A percentile compares a stretch with the other conserved stretches of the same genome.
phyloP scores from a whole-genome alignment of 108 stramenopile genomes.

The Skeletonema potamos region DNA sequence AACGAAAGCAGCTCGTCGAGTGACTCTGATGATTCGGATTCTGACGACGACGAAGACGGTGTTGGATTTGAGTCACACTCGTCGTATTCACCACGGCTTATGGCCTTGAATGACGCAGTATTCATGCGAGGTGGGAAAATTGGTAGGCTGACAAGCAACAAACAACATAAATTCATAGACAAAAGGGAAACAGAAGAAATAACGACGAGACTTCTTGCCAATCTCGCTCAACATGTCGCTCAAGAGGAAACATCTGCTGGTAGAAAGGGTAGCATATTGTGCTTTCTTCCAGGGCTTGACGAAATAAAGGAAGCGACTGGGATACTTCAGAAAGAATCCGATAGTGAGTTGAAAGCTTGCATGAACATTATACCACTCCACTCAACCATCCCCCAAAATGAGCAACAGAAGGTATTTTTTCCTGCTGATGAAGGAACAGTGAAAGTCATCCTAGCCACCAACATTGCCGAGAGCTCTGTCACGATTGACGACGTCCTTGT shows the following conservation, averaged over 20 bases:
- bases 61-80: slow-evolving; percentile 5
- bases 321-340: slow-evolving; percentile 21
- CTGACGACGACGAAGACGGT: slow-evolving; percentile 42
- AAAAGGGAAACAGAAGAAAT: not conserved
- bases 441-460: slow-evolving; percentile 95
- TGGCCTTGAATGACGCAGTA: slow-evolving; percentile 13
- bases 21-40: slow-evolving; percentile 10
- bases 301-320: slow-evolving; percentile 61
- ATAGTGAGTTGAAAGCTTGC: slow-evolving; percentile 84
- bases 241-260: slow-evolving; percentile 16
- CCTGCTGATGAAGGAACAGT: slow-evolving; percentile 89
- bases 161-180: not conserved
- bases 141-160: slow-evolving; percentile 7
- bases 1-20: not conserved
- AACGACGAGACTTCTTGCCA: slow-evolving; percentile 5
- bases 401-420: slow-evolving; percentile 97
- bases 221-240: slow-evolving; percentile 16
- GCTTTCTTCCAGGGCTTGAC: slow-evolving; percentile 86
- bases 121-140: slow-evolving; percentile 5
- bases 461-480: slow-evolving; percentile 97
- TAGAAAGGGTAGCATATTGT: slow-evolving; percentile 66
- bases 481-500: slow-evolving; percentile 99
- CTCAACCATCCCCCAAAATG: slow-evolving; percentile 92
- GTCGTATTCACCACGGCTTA: slow-evolving; percentile 26
- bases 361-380: slow-evolving; percentile 95